Percentiles rank a stretch among this genome's conserved stretches.
Conservation (phyloP, 129 eudicot genomes). For the Chrysanthemum lavandulifolium region DNA sequence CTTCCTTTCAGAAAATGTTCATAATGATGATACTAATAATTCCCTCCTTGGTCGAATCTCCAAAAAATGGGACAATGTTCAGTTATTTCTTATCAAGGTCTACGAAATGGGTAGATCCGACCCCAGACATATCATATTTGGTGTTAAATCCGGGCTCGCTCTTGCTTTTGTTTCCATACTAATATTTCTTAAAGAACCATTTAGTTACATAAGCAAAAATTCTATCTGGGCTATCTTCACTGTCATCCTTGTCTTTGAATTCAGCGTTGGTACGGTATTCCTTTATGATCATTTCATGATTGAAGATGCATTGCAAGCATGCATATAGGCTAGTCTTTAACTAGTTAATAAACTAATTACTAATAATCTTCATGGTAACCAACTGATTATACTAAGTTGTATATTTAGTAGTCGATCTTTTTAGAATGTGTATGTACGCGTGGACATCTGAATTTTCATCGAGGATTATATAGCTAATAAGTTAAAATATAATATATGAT, state of each 20-base stretch:
- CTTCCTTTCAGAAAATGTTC: too few relatives aligned
- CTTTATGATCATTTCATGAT: not conserved
- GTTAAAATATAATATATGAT: not conserved
- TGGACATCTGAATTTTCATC: too few relatives aligned
- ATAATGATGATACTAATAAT: too few relatives aligned
- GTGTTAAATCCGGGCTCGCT: conserved; percentile 76
- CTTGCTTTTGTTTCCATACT: conserved; percentile 60
- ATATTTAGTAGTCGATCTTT: too few relatives aligned
- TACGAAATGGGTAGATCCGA: conserved; percentile 42
- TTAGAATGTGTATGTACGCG: too few relatives aligned
- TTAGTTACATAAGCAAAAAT: conserved; percentile 43
- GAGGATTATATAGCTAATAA: not conserved
- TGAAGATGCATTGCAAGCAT: not conserved
- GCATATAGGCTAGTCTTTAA: not conserved
- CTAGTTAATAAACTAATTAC: too few relatives aligned
- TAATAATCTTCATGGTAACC: too few relatives aligned
- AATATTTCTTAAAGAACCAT: conserved; percentile 44
- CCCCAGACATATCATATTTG: conserved; percentile 68
- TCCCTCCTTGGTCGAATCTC: too few relatives aligned
- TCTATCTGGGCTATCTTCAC: conserved; percentile 91
- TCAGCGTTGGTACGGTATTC: conserved; percentile 67
- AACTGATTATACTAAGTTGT: too few relatives aligned
- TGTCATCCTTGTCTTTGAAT: conserved; percentile 86
- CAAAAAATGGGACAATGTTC: too few relatives aligned
- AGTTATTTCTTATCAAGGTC: too few relatives aligned